Evolutionary conservation across 2,329 filamentous ascomycete genomes (phyloP).

Genomic region (Aureobasidium melanogenum): DNA sequence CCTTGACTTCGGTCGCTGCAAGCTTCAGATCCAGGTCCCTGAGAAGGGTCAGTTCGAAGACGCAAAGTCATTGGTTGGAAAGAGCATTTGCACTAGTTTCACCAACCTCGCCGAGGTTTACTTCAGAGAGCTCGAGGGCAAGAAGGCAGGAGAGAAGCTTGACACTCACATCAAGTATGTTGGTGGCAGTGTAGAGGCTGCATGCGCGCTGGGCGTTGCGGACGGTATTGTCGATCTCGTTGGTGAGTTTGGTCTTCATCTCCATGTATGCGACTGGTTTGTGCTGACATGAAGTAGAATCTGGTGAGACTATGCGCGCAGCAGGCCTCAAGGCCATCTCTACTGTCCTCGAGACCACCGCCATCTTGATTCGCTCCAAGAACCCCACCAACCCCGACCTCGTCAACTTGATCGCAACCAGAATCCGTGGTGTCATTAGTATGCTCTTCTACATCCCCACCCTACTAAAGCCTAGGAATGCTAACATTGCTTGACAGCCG

Average conservation of each 20-base stretch:
- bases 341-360: slow-evolving; percentile 80
- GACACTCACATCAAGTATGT: slow-evolving; percentile 87
- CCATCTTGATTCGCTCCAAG: slow-evolving; percentile 86
- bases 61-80: slow-evolving; percentile 74
- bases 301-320: slow-evolving; percentile 95
- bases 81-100: slow-evolving; percentile 93
- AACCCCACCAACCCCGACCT: slow-evolving; percentile 70
- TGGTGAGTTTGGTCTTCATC: slow-evolving; percentile 48
- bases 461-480: neutral
- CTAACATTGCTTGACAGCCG: slow-evolving; percentile 41
- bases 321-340: slow-evolving; percentile 90
- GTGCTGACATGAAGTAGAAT: slow-evolving; percentile 52
- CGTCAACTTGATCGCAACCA: slow-evolving; percentile 73
- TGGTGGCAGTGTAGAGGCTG: slow-evolving; percentile 93
- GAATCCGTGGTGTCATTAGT: slow-evolving; percentile 89
- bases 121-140: slow-evolving; percentile 66
- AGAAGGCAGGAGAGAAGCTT: slow-evolving; percentile 39
- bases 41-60: slow-evolving; percentile 65
- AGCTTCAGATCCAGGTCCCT: slow-evolving; percentile 93
- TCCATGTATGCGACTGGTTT: neutral
- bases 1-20: slow-evolving; percentile 82
- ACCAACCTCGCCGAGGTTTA: slow-evolving; percentile 74
- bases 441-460: slow-evolving; percentile 23
- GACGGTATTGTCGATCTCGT: slow-evolving; percentile 97
- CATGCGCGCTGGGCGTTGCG: slow-evolving; percentile 88